Percentiles rank a stretch among this genome's conserved stretches.
These are phyloP conservation scores for Phyllosticta ampelicida DNA, from an alignment of 2,329 filamentous ascomycete genomes.

Conservation along the genomic window DNA sequence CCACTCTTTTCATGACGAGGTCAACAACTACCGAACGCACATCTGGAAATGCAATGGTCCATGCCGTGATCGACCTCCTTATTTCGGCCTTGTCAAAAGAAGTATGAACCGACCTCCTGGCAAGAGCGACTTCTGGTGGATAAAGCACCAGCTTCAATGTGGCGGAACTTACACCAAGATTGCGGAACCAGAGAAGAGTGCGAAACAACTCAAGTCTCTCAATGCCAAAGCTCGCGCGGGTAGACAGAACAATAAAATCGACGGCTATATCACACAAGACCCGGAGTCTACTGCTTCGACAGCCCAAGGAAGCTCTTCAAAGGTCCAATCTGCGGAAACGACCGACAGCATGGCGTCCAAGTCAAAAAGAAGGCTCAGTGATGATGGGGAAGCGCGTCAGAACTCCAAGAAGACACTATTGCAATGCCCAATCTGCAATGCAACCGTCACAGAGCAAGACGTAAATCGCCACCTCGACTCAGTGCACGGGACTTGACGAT, in stretches of 20 bases:
- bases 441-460: slow-evolving; percentile 18
- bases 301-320: slow-evolving; percentile 7
- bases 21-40: slow-evolving; percentile 36
- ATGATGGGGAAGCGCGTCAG: slow-evolving; percentile 8
- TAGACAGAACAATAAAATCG: slow-evolving; percentile 35
- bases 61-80: slow-evolving; percentile 28
- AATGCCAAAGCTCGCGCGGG: slow-evolving; percentile 32
- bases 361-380: slow-evolving; percentile 16
- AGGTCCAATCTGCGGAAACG: not conserved
- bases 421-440: slow-evolving; percentile 31
- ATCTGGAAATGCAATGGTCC: slow-evolving; percentile 35
- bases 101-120: slow-evolving; percentile 35
- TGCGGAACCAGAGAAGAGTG: slow-evolving; percentile 31
- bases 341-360: slow-evolving; percentile 3
- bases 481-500: slow-evolving; percentile 6
- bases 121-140: slow-evolving; percentile 33
- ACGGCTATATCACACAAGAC: slow-evolving; percentile 26
- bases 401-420: slow-evolving; percentile 18
- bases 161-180: slow-evolving; percentile 33
- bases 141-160: slow-evolving; percentile 29
- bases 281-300: slow-evolving; percentile 8
- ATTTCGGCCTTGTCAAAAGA: slow-evolving; percentile 36
- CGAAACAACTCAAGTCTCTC: slow-evolving; percentile 30
- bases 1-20: slow-evolving; percentile 37
- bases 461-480: slow-evolving; percentile 33